Evolutionary conservation across 2,329 filamentous ascomycete genomes (phyloP).

Genomic region (Didymella pinodella): DNA sequence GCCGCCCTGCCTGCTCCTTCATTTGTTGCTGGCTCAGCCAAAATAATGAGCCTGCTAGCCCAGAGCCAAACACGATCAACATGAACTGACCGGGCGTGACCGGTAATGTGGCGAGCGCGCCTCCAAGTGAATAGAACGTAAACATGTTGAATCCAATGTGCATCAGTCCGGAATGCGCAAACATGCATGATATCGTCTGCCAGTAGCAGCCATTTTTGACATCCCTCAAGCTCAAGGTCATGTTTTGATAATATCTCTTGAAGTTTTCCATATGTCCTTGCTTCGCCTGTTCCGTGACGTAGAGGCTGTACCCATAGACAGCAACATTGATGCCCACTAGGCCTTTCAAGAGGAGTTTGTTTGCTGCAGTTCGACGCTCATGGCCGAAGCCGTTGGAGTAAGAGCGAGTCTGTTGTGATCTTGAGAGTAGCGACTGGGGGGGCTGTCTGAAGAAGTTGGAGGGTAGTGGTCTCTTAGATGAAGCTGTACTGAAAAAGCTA

Average conservation of each 20-base stretch:
- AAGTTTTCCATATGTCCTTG: constrained; percentile 28
- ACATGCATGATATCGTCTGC: constrained; percentile 51
- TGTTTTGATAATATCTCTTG: constrained; percentile 39
- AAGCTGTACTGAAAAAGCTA: constrained; percentile 18
- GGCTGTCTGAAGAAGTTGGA: constrained; percentile 32
- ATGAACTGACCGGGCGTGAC: constrained; percentile 39
- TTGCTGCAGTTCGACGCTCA: constrained; percentile 8
- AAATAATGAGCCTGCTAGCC: constrained; percentile 32
- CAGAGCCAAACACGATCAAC: constrained; percentile 44
- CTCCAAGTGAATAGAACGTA: constrained; percentile 50
- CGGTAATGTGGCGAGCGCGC: constrained; percentile 41
- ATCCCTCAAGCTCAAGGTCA: constrained; percentile 44
- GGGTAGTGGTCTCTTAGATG: constrained; percentile 20
- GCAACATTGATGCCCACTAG: constrained; percentile 53
- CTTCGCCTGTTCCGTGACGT: constrained; percentile 37
- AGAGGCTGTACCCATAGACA: constrained; percentile 51
- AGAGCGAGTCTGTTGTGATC: constrained; percentile 7
- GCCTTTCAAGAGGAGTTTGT: constrained; percentile 39
- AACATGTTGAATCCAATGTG: constrained; percentile 57
- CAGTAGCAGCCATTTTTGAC: constrained; percentile 44
- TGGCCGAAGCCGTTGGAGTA: constrained; percentile 16
- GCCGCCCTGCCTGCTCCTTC: constrained; percentile 3
- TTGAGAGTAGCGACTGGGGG: constrained; percentile 14
- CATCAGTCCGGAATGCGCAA: constrained; percentile 47
- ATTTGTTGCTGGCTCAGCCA: constrained; percentile 28